Base-by-base conservation (phyloP, 1,139 yeast species). In the Lodderomyces oxycetoniae region DNA sequence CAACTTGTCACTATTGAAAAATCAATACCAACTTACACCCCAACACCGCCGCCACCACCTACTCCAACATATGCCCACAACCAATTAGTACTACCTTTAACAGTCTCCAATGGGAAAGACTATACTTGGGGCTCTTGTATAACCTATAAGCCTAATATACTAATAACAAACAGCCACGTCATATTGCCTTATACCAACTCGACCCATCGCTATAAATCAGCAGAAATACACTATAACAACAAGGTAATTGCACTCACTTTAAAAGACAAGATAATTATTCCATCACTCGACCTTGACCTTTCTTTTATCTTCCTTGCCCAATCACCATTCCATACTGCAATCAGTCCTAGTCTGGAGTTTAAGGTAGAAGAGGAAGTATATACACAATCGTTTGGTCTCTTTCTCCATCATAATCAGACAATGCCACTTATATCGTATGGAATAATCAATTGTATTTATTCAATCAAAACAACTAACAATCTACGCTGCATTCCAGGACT, bases 371-470 rank as follows among this genome's bases (percentile, higher is more conserved):
- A 63, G 17, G 26, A 35, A 0, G 80, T 77, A 0, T 48, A 46
- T 5, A 67, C 86, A 0, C 50, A 64, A 3, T 85, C 88, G 0
- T 78, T 57, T 49, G 89, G 89, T 1, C 56, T 81, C 4, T 68
- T 76, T 40, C 68, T 59, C 39, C 38, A 49, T 19, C 43, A 26
- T 34, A 34, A 30, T 33, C 40, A 26, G 28, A 28, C 57, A 9
- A 44, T 43, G 11, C 82, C 85, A 1, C 44, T 78, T 20, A 41
- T 47, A 4, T 70, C 80, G 0, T 36, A 46, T 4, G 87, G 86
- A 0, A 44, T 53, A 5, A 53, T 75, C 6, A 60, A 71, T 12
- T 49, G 62, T 15, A 48, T 44, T 4, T 41, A 50, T 17, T n/a
- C n/a, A n/a, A n/a, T n/a, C n/a, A 20, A 32, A 3, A 26, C 33